A percentile compares a stretch with the other conserved stretches of the same genome.
These are phyloP conservation scores for Suillus brevipes DNA, from an alignment of 768 basidiomycete genomes.

Conservation along the genomic window DNA sequence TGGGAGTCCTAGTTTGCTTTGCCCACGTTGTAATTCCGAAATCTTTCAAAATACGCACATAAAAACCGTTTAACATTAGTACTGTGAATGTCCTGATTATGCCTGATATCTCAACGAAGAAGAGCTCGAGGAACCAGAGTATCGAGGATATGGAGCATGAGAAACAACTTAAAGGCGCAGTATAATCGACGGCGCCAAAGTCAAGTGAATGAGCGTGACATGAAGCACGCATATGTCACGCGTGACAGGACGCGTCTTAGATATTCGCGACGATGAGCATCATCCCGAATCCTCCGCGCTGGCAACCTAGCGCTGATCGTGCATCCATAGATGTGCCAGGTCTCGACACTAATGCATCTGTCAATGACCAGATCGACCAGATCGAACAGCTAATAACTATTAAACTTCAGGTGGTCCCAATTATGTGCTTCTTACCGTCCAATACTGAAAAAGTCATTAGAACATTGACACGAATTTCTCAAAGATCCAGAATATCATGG, in stretches of 20 bases:
- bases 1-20: too few species aligned
- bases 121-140: background rate
- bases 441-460: slow-evolving; percentile 38
- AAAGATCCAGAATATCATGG: slow-evolving; percentile 81
- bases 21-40: too few species aligned
- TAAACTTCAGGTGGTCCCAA: slow-evolving; percentile 70
- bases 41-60: background rate
- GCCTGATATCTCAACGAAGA: background rate
- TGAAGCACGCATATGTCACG: slow-evolving; percentile 24
- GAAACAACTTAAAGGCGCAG: too few species aligned
- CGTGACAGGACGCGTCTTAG: slow-evolving; percentile 21
- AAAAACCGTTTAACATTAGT: background rate
- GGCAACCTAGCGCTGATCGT: slow-evolving; percentile 66
- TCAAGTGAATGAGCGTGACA: background rate
- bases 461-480: slow-evolving; percentile 94
- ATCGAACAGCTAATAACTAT: slow-evolving; percentile 95
- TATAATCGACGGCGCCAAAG: too few species aligned
- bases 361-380: slow-evolving; percentile 86
- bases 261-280: slow-evolving; percentile 37
- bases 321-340: slow-evolving; percentile 67
- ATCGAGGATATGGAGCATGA: background rate
- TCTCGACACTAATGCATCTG: slow-evolving; percentile 65
- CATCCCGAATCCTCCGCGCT: slow-evolving; percentile 62
- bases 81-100: background rate
- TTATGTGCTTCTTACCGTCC: slow-evolving; percentile 6